These are phyloP conservation scores for Camellia oleifera DNA, from an alignment of 179 eudicot genomes.

Conservation along the genomic window DNA sequence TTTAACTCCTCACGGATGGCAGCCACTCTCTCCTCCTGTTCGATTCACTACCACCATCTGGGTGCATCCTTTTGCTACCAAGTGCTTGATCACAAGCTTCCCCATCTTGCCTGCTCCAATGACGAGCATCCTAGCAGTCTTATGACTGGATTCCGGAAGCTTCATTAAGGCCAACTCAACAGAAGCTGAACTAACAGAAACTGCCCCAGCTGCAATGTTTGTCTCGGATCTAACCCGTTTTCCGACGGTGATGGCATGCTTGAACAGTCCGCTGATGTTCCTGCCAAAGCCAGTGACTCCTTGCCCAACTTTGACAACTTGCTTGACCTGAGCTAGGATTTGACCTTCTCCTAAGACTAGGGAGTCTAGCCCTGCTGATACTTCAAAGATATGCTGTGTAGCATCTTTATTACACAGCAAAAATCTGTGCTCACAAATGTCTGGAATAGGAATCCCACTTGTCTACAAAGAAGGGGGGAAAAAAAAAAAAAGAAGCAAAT, in stretches of 20 bases:
- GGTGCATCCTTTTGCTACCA: constrained; percentile 56
- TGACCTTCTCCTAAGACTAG: constrained; percentile 62
- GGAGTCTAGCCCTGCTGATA: constrained; percentile 61
- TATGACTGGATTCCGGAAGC: constrained; percentile 39
- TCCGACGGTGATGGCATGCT: constrained; percentile 60
- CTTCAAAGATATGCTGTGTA: constrained; percentile 59
- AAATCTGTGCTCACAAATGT: constrained; percentile 52
- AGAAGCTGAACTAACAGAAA: constrained; percentile 62
- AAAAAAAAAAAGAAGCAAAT: background rate
- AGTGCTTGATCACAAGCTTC: constrained; percentile 55
- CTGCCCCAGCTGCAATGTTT: constrained; percentile 56
- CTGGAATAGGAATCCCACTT: constrained; percentile 52
- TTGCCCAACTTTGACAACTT: constrained; percentile 60
- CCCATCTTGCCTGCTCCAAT: constrained; percentile 69
- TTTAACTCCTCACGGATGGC: constrained; percentile 48
- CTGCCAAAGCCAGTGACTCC: constrained; percentile 60
- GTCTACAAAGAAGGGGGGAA: constrained; percentile 25
- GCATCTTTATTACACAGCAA: constrained; percentile 52
- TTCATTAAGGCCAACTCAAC: constrained; percentile 58
- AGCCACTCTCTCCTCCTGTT: constrained; percentile 42
- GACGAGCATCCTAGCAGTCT: constrained; percentile 43
- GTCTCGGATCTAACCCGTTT: constrained; percentile 55
- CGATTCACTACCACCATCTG: constrained; percentile 56
- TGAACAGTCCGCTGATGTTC: constrained; percentile 55
- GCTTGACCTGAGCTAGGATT: constrained; percentile 63